Evolutionary conservation across 371 early-diverging fungal species (phyloP).

Genomic region (Rhizomucor pusillus): DNA sequence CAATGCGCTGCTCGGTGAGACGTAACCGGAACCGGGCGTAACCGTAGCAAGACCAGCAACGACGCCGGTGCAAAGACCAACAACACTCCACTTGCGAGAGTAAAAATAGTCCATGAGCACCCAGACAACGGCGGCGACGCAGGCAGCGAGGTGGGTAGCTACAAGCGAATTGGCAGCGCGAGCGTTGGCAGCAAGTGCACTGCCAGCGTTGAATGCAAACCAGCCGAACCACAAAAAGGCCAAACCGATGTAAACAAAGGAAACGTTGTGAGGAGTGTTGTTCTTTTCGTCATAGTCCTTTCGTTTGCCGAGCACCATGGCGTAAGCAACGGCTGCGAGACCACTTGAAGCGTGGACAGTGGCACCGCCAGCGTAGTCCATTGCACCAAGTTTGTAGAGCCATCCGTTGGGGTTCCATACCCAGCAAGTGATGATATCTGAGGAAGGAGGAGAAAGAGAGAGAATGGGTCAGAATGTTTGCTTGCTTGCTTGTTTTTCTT

Average conservation of each 20-base stretch:
- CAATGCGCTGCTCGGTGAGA: constrained; percentile 66
- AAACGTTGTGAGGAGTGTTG: constrained; percentile 75
- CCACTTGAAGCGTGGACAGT: constrained; percentile 87
- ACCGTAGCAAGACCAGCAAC: constrained; percentile 83
- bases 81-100: constrained; percentile 64
- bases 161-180: constrained; percentile 74
- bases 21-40: constrained; percentile 77
- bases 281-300: constrained; percentile 62
- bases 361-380: constrained; percentile 85
- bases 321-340: constrained; percentile 79
- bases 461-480: background rate
- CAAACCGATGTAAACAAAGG: constrained; percentile 77
- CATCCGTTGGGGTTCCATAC: constrained; percentile 81
- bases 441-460: constrained; percentile 11
- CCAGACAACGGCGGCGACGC: constrained; percentile 72
- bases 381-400: constrained; percentile 64
- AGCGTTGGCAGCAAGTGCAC: constrained; percentile 68
- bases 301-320: constrained; percentile 74
- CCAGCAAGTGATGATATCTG: constrained; percentile 82
- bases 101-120: constrained; percentile 65
- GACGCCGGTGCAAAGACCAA: constrained; percentile 84
- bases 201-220: constrained; percentile 41
- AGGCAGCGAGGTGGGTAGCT: constrained; percentile 71
- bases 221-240: constrained; percentile 74
- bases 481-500: background rate